Base-by-base conservation (phyloP, 176 grass and related monocot genomes). In the Thinopyrum elongatum region DNA sequence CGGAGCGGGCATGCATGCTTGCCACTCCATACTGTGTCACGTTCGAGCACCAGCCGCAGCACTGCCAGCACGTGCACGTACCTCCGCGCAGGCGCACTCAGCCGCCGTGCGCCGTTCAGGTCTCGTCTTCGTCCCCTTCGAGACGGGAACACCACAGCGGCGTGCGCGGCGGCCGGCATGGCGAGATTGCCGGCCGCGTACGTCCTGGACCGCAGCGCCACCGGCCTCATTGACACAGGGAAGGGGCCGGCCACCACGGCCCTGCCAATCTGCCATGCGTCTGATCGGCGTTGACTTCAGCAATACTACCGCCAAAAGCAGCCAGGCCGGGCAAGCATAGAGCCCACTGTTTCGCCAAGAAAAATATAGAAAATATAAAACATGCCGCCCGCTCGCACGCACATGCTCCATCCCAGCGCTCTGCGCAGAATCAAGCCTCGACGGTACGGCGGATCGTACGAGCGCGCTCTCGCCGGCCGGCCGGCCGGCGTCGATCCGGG, bases 371-470 rank as follows among this genome's bases (percentile, higher is more conserved):
- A n/a, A n/a, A n/a, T n/a, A n/a, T n/a, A n/a, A 67, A 22, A 30
- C 22, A 38, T 60, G 76, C 12, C 53, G 25, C 76, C 38, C 7
- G 12, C 33, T 39, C 55, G 57, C 34, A 28, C 13, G 35, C 58
- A 61, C 55, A 42, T 63, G 58, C 15, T 8, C 34, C 3, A 62
- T 8, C 47, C 67, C 30, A 77, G 9, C 11, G 66, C 22, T 21
- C 39, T 64, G 77, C 21, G 14, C 55, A 74, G 77, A 21, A 82
- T 58, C 69, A 49, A 83, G 25, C 49, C 61, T 69, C 78, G 47
- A 76, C 23, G 10, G 27, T 28, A 25, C 2, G 9, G n/a, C 21
- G 31, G 53, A 83, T 83, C 70, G 39, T 41, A 41, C 39, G 39
- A 10, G 39, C 39, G 39, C 39, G 39, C 39, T 41, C 39, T 41